These are phyloP conservation scores for Globisporangium yorkense DNA, from an alignment of 352 stramenopile genomes.

Conservation along the genomic window DNA sequence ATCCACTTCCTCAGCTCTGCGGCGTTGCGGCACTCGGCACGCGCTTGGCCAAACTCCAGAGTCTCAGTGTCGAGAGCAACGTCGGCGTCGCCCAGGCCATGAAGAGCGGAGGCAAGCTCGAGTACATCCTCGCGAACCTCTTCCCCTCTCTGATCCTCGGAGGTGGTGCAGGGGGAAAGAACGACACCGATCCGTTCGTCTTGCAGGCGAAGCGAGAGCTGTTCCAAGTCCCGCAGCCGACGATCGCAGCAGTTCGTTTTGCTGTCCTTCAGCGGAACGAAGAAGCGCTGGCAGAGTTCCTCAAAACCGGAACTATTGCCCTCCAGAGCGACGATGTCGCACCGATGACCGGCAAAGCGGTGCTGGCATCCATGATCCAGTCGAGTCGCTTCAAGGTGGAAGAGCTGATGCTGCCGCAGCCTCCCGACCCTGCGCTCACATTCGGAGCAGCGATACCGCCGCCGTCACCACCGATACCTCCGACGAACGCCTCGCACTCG, in stretches of 20 bases:
- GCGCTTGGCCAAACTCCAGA: conserved; percentile 33
- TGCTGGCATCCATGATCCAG: conserved; percentile 4
- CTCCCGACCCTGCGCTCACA: neutral
- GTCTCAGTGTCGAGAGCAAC: conserved; percentile 46
- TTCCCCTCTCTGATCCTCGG: conserved; percentile 22
- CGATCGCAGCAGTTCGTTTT: conserved; percentile 15
- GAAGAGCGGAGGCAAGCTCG: conserved; percentile 27
- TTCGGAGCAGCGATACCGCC: neutral
- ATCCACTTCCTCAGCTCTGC: conserved; percentile 24
- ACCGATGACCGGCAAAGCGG: conserved; percentile 1
- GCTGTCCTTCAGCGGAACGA: conserved; percentile 20
- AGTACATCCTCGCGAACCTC: conserved; percentile 35
- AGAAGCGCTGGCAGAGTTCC: conserved; percentile 14
- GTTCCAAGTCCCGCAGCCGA: conserved; percentile 14
- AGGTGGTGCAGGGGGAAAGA: conserved; percentile 2
- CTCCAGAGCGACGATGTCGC: neutral
- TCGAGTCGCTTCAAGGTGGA: conserved; percentile 15
- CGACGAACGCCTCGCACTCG: neutral
- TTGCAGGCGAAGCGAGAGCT: conserved; percentile 12
- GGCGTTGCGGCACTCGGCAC: conserved; percentile 36
- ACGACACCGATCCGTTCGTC: neutral
- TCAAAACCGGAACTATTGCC: conserved; percentile 14
- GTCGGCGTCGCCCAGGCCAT: conserved; percentile 23
- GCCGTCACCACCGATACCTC: neutral
- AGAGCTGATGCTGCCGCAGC: conserved; percentile 6